Evolutionary conservation across 768 basidiomycete genomes (phyloP), one percentile per base, ranked within the genome.

Genomic region (Termitomyces sp.): DNA sequence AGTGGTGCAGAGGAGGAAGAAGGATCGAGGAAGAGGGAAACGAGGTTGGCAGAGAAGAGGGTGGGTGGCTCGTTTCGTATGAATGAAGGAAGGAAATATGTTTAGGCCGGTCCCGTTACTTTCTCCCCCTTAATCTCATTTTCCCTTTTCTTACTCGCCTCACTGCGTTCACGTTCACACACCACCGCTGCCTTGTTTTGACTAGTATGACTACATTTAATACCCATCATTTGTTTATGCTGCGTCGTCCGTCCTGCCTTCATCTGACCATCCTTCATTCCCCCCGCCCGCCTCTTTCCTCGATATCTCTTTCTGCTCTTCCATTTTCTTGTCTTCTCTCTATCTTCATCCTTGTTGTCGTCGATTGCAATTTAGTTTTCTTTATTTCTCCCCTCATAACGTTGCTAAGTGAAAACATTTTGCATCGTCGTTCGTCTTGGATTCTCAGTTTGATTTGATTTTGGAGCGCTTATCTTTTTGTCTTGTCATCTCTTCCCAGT

Each of bases 91-190:
- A 42, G 49, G 49, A 51, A 29, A 27, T 53, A n/a, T 53, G 24
- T 14, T 37, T 36, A 46, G 54, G 54, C 54, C 46, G 54, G 54
- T 47, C 54, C 54, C 54, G 54, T 55, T 34, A 43, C 54, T 55
- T 29, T 46, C 44, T 22, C 54, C n/a, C 20, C 12, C 12, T 43
- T 24, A 46, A 43, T 54, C 32, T 46, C 46, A 36, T 47, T 29
- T 13, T 43, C 24, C 20, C 27, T 18, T 46, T 37, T 37, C 18
- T 5, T 18, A 6, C 26, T 46, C 5, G 22, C 18, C 18, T 5
- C 5, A 8, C 31, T 34, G n/a, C 12, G 13, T 27, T n/a, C 32
- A 26, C 31, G 37, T 37, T 37, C 37, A 37, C 16, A 37, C n/a
- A 5, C 16, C 10, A 37, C 6, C 12, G 46, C 26, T 34, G 24